Evolutionary conservation across 371 early-diverging fungal species (phyloP), one percentile per base, ranked within the genome.

Genomic region (Entomophthora muscae): DNA sequence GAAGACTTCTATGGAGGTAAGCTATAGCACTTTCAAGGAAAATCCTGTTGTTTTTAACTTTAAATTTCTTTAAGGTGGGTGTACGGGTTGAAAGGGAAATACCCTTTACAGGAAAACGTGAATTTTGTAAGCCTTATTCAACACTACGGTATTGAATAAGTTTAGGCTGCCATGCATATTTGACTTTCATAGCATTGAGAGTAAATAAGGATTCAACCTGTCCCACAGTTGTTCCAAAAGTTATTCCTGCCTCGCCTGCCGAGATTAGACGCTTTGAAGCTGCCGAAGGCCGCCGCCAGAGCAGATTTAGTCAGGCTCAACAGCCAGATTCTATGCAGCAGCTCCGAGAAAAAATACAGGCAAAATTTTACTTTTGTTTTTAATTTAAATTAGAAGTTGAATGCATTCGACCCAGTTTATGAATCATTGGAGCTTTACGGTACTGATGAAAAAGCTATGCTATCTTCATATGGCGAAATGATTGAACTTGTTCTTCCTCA

Each of bases 1-100:
- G 86, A 81, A 79, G 55, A 82, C 85, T 1, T 83, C 83, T 0
- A 85, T 88, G 85, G 88, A 88, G 71, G 78, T 77, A 60, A 54
- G n/a, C n/a, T n/a, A n/a, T n/a, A n/a, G n/a, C n/a, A n/a, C n/a
- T n/a, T n/a, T n/a, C 2, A 2, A 5, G 30, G 13, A 53, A 52
- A 12, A 22, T 66, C 17, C 5, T 17, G n/a, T n/a, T n/a, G 21
- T 24, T 23, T 10, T 42, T 17, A 61, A 51, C 12, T 12, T 29
- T 27, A 62, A 31, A 42, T 54, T 5, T 32, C 10, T 17, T 31
- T 51, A 57, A 70, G 70, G 77, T 83, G 29, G 82, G 79, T 1
- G 85, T 85, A 42, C 75, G 81, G 56, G 84, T 88, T 31, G 83
- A 83, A 65, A 79, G 83, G 1, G 85, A 88, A 67, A 76, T 82